Evolutionary conservation across 129 eudicot genomes (phyloP).

Genomic region (Ambrosia trifida): DNA sequence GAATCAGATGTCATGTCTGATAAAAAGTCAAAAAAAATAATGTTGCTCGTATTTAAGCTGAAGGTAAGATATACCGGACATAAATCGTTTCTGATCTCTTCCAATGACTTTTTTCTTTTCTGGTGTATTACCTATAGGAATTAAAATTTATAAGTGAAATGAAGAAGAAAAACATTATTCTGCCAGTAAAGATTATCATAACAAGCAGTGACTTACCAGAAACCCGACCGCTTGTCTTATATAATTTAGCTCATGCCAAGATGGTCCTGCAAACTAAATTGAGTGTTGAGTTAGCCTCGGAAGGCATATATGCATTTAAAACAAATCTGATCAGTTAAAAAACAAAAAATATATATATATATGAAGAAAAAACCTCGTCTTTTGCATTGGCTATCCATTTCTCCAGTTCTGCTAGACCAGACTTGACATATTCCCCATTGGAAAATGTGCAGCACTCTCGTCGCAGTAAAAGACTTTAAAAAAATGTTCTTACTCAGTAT

Average conservation of each 20-base stretch:
- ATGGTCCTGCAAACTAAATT: constrained; percentile 90
- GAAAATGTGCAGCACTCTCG: constrained; percentile 98
- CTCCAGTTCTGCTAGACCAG: constrained; percentile 97
- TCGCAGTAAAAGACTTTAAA: constrained; percentile 76
- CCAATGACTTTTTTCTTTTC: constrained; percentile 89
- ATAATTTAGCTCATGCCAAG: constrained; percentile 98
- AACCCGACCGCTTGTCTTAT: constrained; percentile 99
- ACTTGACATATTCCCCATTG: constrained; percentile 96
- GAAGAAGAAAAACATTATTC: neutral
- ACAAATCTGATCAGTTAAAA: neutral
- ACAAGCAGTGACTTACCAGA: constrained; percentile 53
- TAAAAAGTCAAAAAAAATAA: neutral
- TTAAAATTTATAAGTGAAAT: constrained; percentile 2
- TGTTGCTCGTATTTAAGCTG: neutral
- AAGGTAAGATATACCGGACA: constrained; percentile 73
- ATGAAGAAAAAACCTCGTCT: constrained; percentile 58
- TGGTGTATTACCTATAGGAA: constrained; percentile 86
- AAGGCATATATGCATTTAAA: neutral
- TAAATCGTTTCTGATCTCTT: constrained; percentile 93
- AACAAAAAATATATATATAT: neutral
- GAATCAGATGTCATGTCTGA: neutral
- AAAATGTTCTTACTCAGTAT: constrained; percentile 5
- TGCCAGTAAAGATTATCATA: constrained; percentile 5
- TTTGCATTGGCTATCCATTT: constrained; percentile 87
- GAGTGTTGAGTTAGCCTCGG: constrained; percentile 32